Conservation (phyloP, 345 rosid species). For the Pugionium dolabratum region DNA sequence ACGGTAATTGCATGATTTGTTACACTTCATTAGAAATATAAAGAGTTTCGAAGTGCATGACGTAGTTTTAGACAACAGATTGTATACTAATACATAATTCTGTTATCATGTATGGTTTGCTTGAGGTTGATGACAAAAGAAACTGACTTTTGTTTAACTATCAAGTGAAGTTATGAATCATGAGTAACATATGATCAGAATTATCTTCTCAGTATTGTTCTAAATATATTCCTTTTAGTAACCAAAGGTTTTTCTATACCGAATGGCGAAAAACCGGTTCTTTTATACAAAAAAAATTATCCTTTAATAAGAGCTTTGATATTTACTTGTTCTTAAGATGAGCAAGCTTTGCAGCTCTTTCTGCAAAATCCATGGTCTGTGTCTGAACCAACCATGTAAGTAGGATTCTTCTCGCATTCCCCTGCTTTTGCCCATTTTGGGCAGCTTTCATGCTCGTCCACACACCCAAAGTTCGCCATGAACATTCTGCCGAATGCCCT, state of each 20-base stretch:
- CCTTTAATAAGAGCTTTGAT: constrained; percentile 19
- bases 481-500: constrained; percentile 48
- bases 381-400: constrained; percentile 66
- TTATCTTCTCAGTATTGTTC: constrained; percentile 21
- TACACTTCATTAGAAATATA: constrained; percentile 45
- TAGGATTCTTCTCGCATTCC: constrained; percentile 74
- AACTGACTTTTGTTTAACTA: too few relatives aligned
- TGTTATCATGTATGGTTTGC: constrained; percentile 33
- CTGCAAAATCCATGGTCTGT: constrained; percentile 60
- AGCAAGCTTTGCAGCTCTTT: constrained; percentile 81
- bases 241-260: constrained; percentile 6
- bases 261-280: constrained; percentile 18
- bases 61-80: constrained; percentile 38
- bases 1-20: constrained; percentile 68
- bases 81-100: constrained; percentile 22
- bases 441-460: constrained; percentile 56
- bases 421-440: constrained; percentile 65
- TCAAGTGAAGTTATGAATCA: background rate
- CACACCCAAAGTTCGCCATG: constrained; percentile 41
- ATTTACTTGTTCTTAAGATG: constrained; percentile 41
- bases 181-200: constrained; percentile 11
- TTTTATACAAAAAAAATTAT: constrained; percentile 29
- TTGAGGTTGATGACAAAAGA: constrained; percentile 3
- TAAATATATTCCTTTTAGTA: constrained; percentile 1
- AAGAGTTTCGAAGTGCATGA: constrained; percentile 44